Conservation (phyloP, 202 grass and related monocot genomes). For the Brachypodium distachyon region DNA sequence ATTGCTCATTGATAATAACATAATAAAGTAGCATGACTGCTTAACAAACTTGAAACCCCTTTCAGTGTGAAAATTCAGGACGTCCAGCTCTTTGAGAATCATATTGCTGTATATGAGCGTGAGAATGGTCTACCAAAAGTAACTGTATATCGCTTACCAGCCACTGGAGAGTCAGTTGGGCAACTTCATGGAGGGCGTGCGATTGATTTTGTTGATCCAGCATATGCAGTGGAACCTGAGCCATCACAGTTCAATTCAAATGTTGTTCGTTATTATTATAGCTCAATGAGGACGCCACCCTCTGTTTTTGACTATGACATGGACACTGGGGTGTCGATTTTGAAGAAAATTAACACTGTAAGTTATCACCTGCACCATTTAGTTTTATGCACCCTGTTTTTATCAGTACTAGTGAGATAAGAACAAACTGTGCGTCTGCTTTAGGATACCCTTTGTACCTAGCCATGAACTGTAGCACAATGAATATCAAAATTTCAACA, state of each 20-base stretch:
- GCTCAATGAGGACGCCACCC: slow-evolving; percentile 72
- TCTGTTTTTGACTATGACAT: slow-evolving; percentile 88
- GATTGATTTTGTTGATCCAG: slow-evolving; percentile 77
- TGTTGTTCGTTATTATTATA: slow-evolving; percentile 73
- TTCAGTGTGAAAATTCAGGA: slow-evolving; percentile 87
- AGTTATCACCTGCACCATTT: slow-evolving; percentile 1
- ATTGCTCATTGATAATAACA: neutral
- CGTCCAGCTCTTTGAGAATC: slow-evolving; percentile 68
- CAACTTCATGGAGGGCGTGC: slow-evolving; percentile 40
- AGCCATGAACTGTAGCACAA: neutral
- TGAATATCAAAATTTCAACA: neutral
- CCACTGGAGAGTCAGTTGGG: slow-evolving; percentile 57
- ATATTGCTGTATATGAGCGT: slow-evolving; percentile 75
- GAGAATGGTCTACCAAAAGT: slow-evolving; percentile 79
- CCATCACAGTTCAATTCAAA: slow-evolving; percentile 60
- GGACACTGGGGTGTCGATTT: slow-evolving; percentile 58
- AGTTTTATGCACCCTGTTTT: neutral
- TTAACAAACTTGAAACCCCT: slow-evolving; percentile 12
- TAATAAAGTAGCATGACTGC: neutral
- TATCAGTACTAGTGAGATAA: neutral
- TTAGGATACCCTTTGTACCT: neutral
- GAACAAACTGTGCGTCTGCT: neutral
- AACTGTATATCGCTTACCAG: slow-evolving; percentile 61
- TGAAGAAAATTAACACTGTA: slow-evolving; percentile 85
- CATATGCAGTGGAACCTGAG: slow-evolving; percentile 55